phyloP scores from a whole-genome alignment of 208 protist species.

The Angomonas deanei region DNA sequence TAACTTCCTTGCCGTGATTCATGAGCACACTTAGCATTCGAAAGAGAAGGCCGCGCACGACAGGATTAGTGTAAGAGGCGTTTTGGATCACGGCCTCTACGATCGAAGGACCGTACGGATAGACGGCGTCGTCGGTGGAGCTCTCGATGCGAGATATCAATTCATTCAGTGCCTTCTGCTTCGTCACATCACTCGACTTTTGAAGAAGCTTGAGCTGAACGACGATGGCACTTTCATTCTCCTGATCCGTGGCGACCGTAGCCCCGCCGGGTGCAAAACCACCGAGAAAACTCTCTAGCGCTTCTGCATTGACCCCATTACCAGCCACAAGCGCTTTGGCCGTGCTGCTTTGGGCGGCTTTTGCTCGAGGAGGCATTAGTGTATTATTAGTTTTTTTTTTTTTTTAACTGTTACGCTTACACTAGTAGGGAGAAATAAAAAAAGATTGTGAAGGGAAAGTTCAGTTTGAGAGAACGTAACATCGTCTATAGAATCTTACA shows the following conservation, averaged over 20 bases:
- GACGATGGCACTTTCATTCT: constrained; percentile 38
- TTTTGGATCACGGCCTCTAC: constrained; percentile 59
- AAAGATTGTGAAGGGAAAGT: too few species aligned
- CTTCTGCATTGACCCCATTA: constrained; percentile 34
- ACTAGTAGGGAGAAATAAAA: constrained; percentile 4
- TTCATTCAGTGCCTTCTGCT: constrained; percentile 74
- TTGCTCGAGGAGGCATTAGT: constrained; percentile 25
- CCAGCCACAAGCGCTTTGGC: constrained; percentile 45
- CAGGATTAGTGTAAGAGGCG: constrained; percentile 52
- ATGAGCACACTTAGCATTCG: constrained; percentile 44
- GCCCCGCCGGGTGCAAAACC: constrained; percentile 25
- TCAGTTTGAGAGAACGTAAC: too few species aligned
- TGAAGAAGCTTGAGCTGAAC: constrained; percentile 63
- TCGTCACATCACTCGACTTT: constrained; percentile 82
- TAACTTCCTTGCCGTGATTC: constrained; percentile 38
- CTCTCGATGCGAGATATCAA: constrained; percentile 28
- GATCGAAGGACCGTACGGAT: constrained; percentile 41
- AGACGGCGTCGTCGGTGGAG: constrained; percentile 27
- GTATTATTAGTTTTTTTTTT: not conserved
- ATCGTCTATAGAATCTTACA: too few species aligned
- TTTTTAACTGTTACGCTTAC: not conserved
- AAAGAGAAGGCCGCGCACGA: constrained; percentile 54
- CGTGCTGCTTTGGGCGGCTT: constrained; percentile 54
- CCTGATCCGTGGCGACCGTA: constrained; percentile 6
- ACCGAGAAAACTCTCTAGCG: constrained; percentile 63